A percentile compares a stretch with the other conserved stretches of the same genome.
These are phyloP conservation scores for Boletellus sp. DNA, from an alignment of 768 basidiomycete species.

Conservation along the genomic window DNA sequence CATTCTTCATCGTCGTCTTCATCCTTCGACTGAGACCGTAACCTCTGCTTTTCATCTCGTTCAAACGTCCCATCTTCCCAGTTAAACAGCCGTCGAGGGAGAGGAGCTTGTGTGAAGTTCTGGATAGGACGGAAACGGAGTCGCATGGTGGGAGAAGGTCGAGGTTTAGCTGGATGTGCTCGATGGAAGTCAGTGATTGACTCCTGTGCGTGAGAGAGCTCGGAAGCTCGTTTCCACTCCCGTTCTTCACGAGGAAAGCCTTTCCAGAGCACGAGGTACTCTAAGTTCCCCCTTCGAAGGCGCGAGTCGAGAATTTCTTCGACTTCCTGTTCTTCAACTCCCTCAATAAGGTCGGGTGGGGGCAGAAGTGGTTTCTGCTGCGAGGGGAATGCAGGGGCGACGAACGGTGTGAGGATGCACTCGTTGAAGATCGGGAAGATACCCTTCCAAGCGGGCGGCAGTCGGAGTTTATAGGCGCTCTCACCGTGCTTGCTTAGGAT, in stretches of 20 bases:
- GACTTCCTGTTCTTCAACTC: conserved; percentile 1
- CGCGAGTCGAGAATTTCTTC: conserved; percentile 21
- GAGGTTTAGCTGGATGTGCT: neutral
- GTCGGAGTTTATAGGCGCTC: neutral
- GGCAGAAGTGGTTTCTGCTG: neutral
- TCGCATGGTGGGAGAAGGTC: neutral
- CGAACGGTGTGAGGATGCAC: neutral
- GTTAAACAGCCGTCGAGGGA: neutral
- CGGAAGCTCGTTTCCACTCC: conserved; percentile 14
- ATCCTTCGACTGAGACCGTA: neutral
- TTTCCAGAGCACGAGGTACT: conserved; percentile 31
- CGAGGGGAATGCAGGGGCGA: neutral
- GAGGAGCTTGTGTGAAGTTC: neutral
- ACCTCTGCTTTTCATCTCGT: neutral
- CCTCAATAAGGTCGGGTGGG: neutral
- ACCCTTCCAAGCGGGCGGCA: neutral
- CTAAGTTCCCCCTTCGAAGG: neutral
- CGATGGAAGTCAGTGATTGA: conserved; percentile 10
- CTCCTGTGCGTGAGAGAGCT: conserved; percentile 7
- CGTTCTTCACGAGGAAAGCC: conserved; percentile 3
- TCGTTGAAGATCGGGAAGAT: neutral
- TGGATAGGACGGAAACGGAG: neutral
- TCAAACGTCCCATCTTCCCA: neutral
- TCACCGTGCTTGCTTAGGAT: conserved; percentile 8
- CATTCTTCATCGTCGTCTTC: neutral